phyloP scores from a whole-genome alignment of 176 grass and related monocot genomes.

The Bothriochloa decipiens region DNA sequence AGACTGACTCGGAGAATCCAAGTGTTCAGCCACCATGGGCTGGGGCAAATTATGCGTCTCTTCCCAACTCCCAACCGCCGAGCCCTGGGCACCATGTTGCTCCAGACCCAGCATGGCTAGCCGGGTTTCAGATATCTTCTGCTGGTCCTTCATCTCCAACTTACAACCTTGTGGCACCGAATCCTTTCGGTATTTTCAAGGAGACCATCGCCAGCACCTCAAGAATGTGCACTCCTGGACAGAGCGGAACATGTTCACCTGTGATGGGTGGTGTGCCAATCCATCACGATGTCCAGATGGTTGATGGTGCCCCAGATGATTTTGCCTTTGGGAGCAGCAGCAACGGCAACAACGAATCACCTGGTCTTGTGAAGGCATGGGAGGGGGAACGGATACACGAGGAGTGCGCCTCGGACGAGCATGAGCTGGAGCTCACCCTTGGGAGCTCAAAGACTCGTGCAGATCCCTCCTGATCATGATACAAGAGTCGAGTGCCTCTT shows the following conservation, averaged over 20 bases:
- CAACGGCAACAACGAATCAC: conserved; percentile 48
- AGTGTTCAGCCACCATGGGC: conserved; percentile 71
- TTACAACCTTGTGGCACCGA: conserved; percentile 75
- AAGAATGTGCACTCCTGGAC: conserved; percentile 79
- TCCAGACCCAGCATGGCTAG: conserved; percentile 82
- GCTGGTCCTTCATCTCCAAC: conserved; percentile 82
- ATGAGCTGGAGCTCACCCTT: conserved; percentile 94
- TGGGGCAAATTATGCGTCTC: conserved; percentile 59
- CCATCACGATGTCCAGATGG: conserved; percentile 63
- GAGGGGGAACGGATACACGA: conserved; percentile 96
- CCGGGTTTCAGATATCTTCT: conserved; percentile 83
- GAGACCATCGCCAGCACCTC: conserved; percentile 53
- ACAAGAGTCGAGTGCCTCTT: neutral
- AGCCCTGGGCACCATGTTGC: conserved; percentile 61
- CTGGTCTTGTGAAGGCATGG: conserved; percentile 80
- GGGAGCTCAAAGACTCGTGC: conserved; percentile 69
- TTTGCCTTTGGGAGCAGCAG: conserved; percentile 82
- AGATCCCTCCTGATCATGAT: conserved; percentile 46
- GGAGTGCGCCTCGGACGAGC: conserved; percentile 74
- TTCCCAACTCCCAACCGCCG: conserved; percentile 75
- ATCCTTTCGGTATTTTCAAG: conserved; percentile 78
- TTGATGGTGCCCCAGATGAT: conserved; percentile 60
- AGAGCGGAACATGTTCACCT: conserved; percentile 87
- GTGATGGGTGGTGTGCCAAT: conserved; percentile 41
- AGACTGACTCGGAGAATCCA: conserved; percentile 60